phyloP scores from a whole-genome alignment of 192 early-diverging fungal genomes.

The Geranomyces michiganensis region DNA sequence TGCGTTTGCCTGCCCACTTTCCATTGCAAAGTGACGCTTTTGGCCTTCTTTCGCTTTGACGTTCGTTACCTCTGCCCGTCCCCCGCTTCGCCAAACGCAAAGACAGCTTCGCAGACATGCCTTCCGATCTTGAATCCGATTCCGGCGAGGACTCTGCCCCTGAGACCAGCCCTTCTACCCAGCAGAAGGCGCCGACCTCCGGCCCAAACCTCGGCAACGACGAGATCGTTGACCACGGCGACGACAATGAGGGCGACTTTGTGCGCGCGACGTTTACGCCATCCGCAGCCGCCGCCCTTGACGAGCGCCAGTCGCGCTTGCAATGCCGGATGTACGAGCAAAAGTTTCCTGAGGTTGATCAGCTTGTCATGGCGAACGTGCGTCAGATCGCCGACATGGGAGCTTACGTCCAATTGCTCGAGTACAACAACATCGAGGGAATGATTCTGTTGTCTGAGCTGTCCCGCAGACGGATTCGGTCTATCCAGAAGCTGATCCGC shows the following conservation, averaged over 20 bases:
- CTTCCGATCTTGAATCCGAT: conserved; percentile 11
- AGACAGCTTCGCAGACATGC: too few species aligned
- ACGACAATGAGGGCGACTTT: conserved; percentile 9
- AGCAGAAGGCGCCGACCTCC: not conserved
- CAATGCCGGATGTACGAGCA: conserved; percentile 93
- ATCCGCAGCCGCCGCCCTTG: conserved; percentile 34
- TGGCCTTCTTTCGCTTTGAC: too few species aligned
- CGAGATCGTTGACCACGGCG: conserved; percentile 1
- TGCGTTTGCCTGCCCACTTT: too few species aligned
- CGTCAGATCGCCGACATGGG: conserved; percentile 94
- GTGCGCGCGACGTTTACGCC: conserved; percentile 34
- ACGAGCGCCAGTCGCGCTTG: conserved; percentile 39
- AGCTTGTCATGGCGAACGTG: conserved; percentile 97
- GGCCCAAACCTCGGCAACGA: conserved; percentile 35
- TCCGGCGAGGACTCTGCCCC: conserved; percentile 28
- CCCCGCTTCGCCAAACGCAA: too few species aligned
- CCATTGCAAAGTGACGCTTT: too few species aligned
- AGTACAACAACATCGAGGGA: conserved; percentile 97
- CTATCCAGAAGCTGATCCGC: conserved; percentile 92
- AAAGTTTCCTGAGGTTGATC: conserved; percentile 90
- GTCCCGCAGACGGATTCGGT: conserved; percentile 92
- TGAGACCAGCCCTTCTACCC: not conserved
- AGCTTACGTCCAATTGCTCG: conserved; percentile 91
- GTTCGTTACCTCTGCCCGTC: too few species aligned
- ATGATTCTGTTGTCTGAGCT: conserved; percentile 96